Evolutionary conservation across 192 early-diverging fungal genomes (phyloP), one percentile per base, ranked within the genome.

Genomic region (Physocladia obscura): DNA sequence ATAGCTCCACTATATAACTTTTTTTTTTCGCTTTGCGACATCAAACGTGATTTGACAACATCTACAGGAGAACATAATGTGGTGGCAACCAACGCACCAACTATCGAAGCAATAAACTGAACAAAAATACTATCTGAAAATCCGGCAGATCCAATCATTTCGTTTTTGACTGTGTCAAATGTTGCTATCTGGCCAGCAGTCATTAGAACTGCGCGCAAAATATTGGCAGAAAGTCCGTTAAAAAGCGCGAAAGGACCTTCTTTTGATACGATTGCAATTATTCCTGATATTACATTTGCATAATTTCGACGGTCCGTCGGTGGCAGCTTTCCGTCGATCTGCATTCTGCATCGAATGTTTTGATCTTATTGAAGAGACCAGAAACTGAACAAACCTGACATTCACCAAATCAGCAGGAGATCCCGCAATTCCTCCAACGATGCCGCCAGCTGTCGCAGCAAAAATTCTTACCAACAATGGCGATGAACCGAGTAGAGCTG

Each of bases 291-390:
- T 8, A 64, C 79, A 56, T 49, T 69, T 56, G 50, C 49, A 62
- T 79, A 81, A n/a, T 49, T 51, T 49, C 73, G 61, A 15, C 71
- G 70, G 38, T 57, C 11, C n/a, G 57, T 60, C 3, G 58, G 35
- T 4, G 79, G 79, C 3, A 80, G 70, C 38, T 61, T 68, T 4
- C 68, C 73, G 31, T 80, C 79, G 35, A 40, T 63, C 69, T 79
- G 78, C 75, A 73, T 77, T 34, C 61, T 31, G 11, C 62, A 31
- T 3, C 59, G 40, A 32, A 37, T 62, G 19, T 3, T 40, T 6
- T 22, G 29, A 40, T 19, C 44, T 44, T 24, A 6, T 2, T 8
- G 24, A 35, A 34, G 34, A 31, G 8, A 21, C 34, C 34, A 58
- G 24, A 21, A 54, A 26, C 22, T 24, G 13, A 5, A 35, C 57